Evolutionary conservation across 768 basidiomycete genomes (phyloP).

Genomic region (Trametes cubensis): DNA sequence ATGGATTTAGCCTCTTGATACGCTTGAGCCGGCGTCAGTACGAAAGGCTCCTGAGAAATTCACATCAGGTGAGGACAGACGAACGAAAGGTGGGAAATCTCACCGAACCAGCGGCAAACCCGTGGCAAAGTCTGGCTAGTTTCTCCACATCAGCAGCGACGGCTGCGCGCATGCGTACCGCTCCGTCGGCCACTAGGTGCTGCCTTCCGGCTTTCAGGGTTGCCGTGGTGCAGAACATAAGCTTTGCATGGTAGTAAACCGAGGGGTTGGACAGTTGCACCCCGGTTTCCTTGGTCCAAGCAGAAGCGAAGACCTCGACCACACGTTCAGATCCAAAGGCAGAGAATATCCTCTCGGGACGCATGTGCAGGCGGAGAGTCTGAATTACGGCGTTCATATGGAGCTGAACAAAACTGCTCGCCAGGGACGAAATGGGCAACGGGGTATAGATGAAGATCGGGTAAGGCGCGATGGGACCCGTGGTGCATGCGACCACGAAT

Average conservation of each 20-base stretch:
- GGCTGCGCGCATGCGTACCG: constrained; percentile 50
- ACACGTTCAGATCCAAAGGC: constrained; percentile 60
- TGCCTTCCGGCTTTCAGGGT: constrained; percentile 34
- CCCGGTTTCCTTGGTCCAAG: constrained; percentile 53
- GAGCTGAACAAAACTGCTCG: constrained; percentile 38
- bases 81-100: constrained; percentile 27
- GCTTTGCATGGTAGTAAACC: constrained; percentile 62
- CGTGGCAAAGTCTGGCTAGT: constrained; percentile 52
- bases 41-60: constrained; percentile 54
- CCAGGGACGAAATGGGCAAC: constrained; percentile 34
- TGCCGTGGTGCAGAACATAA: constrained; percentile 54
- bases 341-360: constrained; percentile 56
- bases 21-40: constrained; percentile 46
- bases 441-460: constrained; percentile 64
- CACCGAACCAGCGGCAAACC: constrained; percentile 63
- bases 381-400: constrained; percentile 47
- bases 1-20: constrained; percentile 52
- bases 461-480: constrained; percentile 57
- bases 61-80: not conserved
- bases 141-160: constrained; percentile 32
- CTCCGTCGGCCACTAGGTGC: constrained; percentile 19
- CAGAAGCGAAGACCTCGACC: constrained; percentile 45
- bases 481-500: constrained; percentile 62
- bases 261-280: constrained; percentile 41
- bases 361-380: constrained; percentile 41